Percentiles rank a stretch among this genome's conserved stretches.
Evolutionary conservation across 306 rosid genomes (phyloP).

Genomic region (Quercus ilex): DNA sequence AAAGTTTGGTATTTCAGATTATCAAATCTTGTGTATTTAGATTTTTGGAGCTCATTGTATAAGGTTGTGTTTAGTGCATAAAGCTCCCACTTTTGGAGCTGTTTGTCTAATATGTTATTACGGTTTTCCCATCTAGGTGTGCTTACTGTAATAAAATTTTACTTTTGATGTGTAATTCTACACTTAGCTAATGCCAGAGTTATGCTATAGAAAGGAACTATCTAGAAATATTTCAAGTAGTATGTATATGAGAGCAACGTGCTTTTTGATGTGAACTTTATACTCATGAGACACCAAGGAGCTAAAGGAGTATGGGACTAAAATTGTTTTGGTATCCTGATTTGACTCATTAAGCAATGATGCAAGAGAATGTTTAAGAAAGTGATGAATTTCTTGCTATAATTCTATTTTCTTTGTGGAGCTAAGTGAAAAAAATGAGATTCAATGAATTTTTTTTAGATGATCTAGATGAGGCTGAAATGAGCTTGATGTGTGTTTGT

Average conservation of each 20-base stretch:
- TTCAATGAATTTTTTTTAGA: not conserved
- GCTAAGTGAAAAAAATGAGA: not conserved
- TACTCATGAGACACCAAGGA: not conserved
- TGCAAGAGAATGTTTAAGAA: not conserved
- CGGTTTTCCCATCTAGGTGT: not conserved
- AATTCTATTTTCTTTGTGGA: not conserved
- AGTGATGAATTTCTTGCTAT: not conserved
- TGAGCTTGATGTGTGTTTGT: not conserved
- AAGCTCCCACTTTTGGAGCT: no score
- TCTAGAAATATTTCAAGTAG: not conserved
- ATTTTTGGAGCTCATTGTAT: no score
- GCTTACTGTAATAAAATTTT: not conserved
- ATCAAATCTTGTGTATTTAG: no score
- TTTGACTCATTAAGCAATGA: not conserved
- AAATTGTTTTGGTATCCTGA: not conserved
- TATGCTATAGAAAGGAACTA: not conserved
- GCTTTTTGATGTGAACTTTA: not conserved
- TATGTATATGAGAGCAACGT: not conserved
- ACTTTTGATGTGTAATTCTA: not conserved
- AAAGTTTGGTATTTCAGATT: no score
- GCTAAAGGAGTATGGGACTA: not conserved
- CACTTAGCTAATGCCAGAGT: not conserved
- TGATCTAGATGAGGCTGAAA: not conserved
- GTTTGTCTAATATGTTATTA: no score
- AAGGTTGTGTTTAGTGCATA: no score